Evolutionary conservation across 2,329 filamentous ascomycete species (phyloP).

Genomic region (Colletotrichum sp.): DNA sequence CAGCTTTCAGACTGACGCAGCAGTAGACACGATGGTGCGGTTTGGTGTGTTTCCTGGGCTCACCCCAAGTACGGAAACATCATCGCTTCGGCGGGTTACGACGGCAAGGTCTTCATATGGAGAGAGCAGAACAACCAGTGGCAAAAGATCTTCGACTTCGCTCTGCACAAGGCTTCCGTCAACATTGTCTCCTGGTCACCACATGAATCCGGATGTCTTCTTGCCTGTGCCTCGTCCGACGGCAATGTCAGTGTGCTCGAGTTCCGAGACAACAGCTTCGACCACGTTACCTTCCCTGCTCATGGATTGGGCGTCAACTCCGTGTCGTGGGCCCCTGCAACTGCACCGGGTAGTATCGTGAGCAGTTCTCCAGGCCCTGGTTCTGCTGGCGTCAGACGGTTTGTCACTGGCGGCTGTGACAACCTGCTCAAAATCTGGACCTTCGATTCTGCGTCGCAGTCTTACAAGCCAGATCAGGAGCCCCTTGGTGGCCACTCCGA

Average conservation of each 20-base stretch:
- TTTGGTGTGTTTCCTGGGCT: slow-evolving; percentile 98
- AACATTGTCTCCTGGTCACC: slow-evolving; percentile 99
- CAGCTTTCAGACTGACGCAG: not conserved
- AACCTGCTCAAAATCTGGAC: slow-evolving; percentile 94
- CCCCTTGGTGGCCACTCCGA: slow-evolving; percentile 83
- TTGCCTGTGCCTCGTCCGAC: slow-evolving; percentile 93
- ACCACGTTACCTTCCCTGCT: slow-evolving; percentile 86
- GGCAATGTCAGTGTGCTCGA: slow-evolving; percentile 93
- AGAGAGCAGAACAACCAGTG: slow-evolving; percentile 80
- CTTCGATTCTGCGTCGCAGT: slow-evolving; percentile 68
- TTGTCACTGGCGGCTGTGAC: slow-evolving; percentile 94
- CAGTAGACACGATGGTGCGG: slow-evolving; percentile 88
- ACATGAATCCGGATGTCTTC: slow-evolving; percentile 91
- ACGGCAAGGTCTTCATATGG: slow-evolving; percentile 99
- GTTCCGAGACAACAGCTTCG: slow-evolving; percentile 95
- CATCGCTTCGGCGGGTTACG: slow-evolving; percentile 92
- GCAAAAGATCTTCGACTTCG: slow-evolving; percentile 92
- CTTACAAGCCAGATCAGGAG: slow-evolving; percentile 66
- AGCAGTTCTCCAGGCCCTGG: slow-evolving; percentile 69
- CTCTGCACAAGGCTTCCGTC: slow-evolving; percentile 92
- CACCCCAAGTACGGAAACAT: slow-evolving; percentile 99
- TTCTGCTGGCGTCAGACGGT: slow-evolving; percentile 72
- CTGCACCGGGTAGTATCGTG: slow-evolving; percentile 82
- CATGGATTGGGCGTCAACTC: slow-evolving; percentile 95
- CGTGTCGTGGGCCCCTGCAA: slow-evolving; percentile 92